phyloP scores from a whole-genome alignment of 495 filamentous ascomycete species.

The Viridothelium virens region DNA sequence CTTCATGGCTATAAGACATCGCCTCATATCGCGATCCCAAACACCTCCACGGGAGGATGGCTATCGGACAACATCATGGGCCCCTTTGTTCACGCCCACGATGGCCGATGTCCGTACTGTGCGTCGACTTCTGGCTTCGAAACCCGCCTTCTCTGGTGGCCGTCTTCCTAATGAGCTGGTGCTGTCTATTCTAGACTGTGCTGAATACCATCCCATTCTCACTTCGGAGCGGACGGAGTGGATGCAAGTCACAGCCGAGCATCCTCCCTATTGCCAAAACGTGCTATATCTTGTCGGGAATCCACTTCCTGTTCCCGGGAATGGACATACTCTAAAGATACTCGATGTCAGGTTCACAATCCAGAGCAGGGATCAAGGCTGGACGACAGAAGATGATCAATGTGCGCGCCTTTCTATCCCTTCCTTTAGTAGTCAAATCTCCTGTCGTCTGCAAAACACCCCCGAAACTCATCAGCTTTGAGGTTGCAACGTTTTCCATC shows the following conservation, averaged over 20 bases:
- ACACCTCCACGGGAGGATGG: background rate
- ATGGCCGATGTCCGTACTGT: background rate
- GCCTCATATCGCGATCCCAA: too few relatives aligned
- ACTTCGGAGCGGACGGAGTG: background rate
- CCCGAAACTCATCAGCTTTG: too few relatives aligned
- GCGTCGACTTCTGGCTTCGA: background rate
- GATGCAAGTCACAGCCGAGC: background rate
- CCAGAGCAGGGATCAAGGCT: constrained; percentile 1
- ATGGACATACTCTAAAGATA: background rate
- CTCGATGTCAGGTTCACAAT: background rate
- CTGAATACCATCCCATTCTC: background rate
- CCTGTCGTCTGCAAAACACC: too few relatives aligned
- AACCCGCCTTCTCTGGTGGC: background rate
- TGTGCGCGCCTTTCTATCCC: background rate
- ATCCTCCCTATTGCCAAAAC: background rate
- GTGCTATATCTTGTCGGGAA: background rate
- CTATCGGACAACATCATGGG: constrained; percentile 6
- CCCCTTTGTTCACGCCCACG: background rate
- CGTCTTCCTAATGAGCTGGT: background rate
- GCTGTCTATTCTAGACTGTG: background rate
- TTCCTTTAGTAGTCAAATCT: background rate
- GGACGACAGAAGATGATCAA: background rate
- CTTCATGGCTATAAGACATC: too few relatives aligned
- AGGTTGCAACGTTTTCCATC: too few relatives aligned
- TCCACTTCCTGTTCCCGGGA: background rate